These are phyloP conservation scores for Zymoseptoria crescenta DNA, from an alignment of 2,329 filamentous ascomycete genomes.

Conservation along the genomic window DNA sequence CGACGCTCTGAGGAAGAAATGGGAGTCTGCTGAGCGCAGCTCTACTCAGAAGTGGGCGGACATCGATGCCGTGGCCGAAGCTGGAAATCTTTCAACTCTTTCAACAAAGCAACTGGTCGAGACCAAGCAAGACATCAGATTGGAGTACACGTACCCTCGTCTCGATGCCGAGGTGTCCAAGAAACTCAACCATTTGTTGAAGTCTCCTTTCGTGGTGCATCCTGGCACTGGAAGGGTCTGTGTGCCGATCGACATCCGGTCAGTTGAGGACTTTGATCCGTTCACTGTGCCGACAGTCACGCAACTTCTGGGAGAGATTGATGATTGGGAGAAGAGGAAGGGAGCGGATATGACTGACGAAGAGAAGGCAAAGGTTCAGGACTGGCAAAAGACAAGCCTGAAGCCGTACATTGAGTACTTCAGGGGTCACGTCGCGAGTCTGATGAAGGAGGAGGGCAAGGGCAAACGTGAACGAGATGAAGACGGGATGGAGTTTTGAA, in stretches of 20 bases:
- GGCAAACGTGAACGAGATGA: constrained; percentile 50
- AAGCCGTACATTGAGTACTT: constrained; percentile 92
- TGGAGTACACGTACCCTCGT: constrained; percentile 96
- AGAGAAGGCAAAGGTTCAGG: constrained; percentile 51
- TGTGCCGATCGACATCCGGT: constrained; percentile 77
- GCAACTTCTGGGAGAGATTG: constrained; percentile 73
- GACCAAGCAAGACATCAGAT: constrained; percentile 89
- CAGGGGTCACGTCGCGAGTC: constrained; percentile 64
- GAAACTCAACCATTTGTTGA: constrained; percentile 95
- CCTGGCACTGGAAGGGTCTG: constrained; percentile 90
- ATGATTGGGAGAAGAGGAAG: constrained; percentile 58
- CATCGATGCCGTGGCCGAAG: constrained; percentile 77
- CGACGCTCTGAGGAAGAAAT: constrained; percentile 77
- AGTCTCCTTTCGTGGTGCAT: constrained; percentile 93
- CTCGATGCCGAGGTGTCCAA: constrained; percentile 97
- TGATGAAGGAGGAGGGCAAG: constrained; percentile 65
- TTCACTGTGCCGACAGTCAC: constrained; percentile 83
- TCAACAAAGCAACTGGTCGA: constrained; percentile 59
- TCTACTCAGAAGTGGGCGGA: constrained; percentile 86
- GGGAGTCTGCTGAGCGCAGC: constrained; percentile 73
- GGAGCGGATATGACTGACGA: constrained; percentile 37
- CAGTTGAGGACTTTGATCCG: constrained; percentile 77
- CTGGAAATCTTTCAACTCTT: constrained; percentile 61
- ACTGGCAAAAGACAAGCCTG: constrained; percentile 96
- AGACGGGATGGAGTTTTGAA: constrained; percentile 59